Percentiles rank a stretch among this genome's conserved stretches.
Conservation (phyloP, 495 filamentous ascomycete genomes). For the Lophiotrema nucula region DNA sequence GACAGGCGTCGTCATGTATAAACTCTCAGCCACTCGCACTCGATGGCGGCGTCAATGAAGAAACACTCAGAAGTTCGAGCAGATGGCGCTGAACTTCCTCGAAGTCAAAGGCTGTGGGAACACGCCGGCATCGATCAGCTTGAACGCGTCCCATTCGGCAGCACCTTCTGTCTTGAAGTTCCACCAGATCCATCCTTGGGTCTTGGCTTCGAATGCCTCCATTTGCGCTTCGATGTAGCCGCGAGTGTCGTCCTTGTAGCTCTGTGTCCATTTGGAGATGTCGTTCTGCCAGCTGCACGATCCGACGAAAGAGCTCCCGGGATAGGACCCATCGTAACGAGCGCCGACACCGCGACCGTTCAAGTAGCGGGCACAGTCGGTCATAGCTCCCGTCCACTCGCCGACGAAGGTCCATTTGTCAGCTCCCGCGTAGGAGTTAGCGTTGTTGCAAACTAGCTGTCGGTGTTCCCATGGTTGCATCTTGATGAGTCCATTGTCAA, state of each 20-base stretch:
- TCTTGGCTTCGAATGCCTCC: slow-evolving; percentile 43
- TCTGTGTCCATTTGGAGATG: slow-evolving; percentile 40
- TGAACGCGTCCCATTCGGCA: slow-evolving; percentile 51
- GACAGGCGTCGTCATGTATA: too few species aligned
- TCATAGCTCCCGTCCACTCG: slow-evolving; percentile 64
- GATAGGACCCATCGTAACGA: slow-evolving; percentile 58
- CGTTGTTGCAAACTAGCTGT: slow-evolving; percentile 46
- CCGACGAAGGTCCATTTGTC: slow-evolving; percentile 51
- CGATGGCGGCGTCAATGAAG: too few species aligned
- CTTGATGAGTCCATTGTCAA: slow-evolving; percentile 39
- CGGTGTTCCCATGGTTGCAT: slow-evolving; percentile 45
- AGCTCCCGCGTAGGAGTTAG: slow-evolving; percentile 38
- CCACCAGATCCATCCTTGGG: slow-evolving; percentile 53
- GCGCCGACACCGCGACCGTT: slow-evolving; percentile 67
- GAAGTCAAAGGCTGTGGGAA: slow-evolving; percentile 46
- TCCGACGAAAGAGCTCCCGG: slow-evolving; percentile 40
- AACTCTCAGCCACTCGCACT: too few species aligned
- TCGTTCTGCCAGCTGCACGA: slow-evolving; percentile 44
- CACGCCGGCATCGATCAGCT: slow-evolving; percentile 46
- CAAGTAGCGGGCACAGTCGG: slow-evolving; percentile 71
- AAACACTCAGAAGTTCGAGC: too few species aligned
- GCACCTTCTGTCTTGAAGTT: slow-evolving; percentile 52
- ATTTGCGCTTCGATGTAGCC: slow-evolving; percentile 51
- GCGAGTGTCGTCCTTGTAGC: slow-evolving; percentile 41
- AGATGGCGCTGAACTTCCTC: slow-evolving; percentile 16